Conservation (phyloP, 2,329 filamentous ascomycete genomes). For the Orbilia ellipsospora region DNA sequence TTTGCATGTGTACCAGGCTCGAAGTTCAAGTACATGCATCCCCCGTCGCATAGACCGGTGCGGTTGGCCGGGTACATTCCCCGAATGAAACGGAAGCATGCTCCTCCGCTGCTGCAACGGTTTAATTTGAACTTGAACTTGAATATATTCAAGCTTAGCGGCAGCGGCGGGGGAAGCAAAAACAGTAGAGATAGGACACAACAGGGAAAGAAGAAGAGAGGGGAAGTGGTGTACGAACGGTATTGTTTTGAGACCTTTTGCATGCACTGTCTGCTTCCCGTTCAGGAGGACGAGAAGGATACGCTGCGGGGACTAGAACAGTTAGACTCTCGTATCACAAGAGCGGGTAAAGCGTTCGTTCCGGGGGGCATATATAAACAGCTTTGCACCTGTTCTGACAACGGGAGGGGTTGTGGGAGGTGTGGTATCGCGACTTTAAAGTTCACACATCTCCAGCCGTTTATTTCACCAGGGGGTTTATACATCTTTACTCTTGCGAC, state of each 20-base stretch:
- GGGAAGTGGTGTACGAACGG: constrained; percentile 19
- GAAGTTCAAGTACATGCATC: neutral
- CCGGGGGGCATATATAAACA: neutral
- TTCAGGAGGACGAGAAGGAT: neutral
- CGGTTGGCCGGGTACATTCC: neutral
- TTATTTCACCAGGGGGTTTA: neutral
- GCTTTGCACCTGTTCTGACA: neutral
- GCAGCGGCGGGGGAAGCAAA: neutral
- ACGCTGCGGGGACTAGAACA: too few species aligned
- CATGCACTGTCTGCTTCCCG: constrained; percentile 27
- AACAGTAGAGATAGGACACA: neutral
- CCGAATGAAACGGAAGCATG: too few species aligned
- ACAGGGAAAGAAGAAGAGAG: too few species aligned
- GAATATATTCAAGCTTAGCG: neutral
- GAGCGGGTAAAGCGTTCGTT: neutral
- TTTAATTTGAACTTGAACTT: neutral
- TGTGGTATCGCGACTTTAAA: constrained; percentile 20
- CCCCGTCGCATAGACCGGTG: neutral
- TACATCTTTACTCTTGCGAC: constrained; percentile 5
- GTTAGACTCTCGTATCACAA: too few species aligned
- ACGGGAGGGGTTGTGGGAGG: neutral
- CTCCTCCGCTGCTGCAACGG: too few species aligned
- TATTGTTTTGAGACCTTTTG: constrained; percentile 24
- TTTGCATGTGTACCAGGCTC: neutral
- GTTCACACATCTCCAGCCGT: constrained; percentile 15